These are phyloP conservation scores for Puccinia novopanici DNA, from an alignment of 1,284 basidiomycete species.

Conservation along the genomic window DNA sequence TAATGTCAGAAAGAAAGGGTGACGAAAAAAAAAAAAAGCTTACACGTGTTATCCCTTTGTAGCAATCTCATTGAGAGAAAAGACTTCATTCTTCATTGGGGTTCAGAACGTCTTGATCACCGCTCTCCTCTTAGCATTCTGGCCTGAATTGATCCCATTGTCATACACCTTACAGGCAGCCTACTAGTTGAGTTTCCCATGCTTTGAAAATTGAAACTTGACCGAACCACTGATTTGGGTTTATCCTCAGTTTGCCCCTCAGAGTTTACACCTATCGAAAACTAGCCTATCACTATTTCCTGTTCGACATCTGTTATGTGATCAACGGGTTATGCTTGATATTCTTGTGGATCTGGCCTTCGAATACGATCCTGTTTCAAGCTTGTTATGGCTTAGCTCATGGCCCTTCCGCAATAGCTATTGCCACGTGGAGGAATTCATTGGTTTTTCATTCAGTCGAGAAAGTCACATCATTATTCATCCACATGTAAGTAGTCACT, in stretches of 20 bases:
- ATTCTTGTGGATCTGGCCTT: slow-evolving; percentile 57
- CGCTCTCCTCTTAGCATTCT: slow-evolving; percentile 56
- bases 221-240: not conserved
- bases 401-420: slow-evolving; percentile 54
- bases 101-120: slow-evolving; percentile 57
- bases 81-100: slow-evolving; percentile 57
- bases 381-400: slow-evolving; percentile 57
- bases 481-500: slow-evolving; percentile 56
- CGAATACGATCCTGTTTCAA: slow-evolving; percentile 55
- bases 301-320: slow-evolving; percentile 57
- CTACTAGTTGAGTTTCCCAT: slow-evolving; percentile 48
- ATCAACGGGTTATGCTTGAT: slow-evolving; percentile 56
- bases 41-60: not conserved
- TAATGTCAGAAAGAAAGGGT: slow-evolving; percentile 36
- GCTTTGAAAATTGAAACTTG: not conserved
- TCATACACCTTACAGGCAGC: slow-evolving; percentile 56
- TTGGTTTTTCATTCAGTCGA: slow-evolving; percentile 59
- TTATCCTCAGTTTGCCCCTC: slow-evolving; percentile 53
- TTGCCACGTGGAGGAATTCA: slow-evolving; percentile 59
- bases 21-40: not conserved
- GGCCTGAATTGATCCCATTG: slow-evolving; percentile 55
- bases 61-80: slow-evolving; percentile 32
- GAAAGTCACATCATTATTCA: slow-evolving; percentile 58
- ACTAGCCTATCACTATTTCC: slow-evolving; percentile 56
- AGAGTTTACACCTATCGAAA: slow-evolving; percentile 56